A percentile compares a stretch with the other conserved stretches of the same genome.
phyloP scores from a whole-genome alignment of 768 basidiomycete genomes.

The Tricholoma saponaceum region DNA sequence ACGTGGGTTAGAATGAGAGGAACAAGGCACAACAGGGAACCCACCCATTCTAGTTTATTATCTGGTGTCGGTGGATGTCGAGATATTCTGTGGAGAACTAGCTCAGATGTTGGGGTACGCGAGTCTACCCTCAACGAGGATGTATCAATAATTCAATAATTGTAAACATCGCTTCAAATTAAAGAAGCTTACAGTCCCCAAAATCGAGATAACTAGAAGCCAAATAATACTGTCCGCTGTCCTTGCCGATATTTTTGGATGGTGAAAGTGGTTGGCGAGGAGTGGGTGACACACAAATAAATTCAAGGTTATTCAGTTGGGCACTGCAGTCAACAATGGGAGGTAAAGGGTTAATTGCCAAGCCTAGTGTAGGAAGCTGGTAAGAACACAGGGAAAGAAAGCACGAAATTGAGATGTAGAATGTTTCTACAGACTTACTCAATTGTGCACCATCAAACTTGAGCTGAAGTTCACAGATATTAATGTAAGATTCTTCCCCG shows the following conservation, averaged over 20 bases:
- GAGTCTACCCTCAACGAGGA: conserved; percentile 20
- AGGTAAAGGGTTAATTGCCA: conserved; percentile 40
- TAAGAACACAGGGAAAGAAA: not conserved
- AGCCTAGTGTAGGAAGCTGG: conserved; percentile 23
- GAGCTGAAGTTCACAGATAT: conserved; percentile 57
- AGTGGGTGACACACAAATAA: conserved; percentile 31
- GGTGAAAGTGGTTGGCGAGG: conserved; percentile 11
- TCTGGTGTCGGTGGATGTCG: conserved; percentile 11
- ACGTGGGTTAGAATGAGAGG: conserved; percentile 4
- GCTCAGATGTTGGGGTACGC: conserved; percentile 34
- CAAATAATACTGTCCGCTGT: conserved; percentile 38
- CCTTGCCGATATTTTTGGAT: conserved; percentile 15
- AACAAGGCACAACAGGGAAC: not conserved
- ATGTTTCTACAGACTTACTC: conserved; percentile 29
- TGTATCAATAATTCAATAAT: not conserved
- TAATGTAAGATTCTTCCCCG: conserved; percentile 57
- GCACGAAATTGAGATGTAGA: not conserved
- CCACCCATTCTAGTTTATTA: conserved; percentile 38
- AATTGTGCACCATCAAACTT: conserved; percentile 40
- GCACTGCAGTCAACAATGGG: conserved; percentile 35
- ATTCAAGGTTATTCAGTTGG: conserved; percentile 40
- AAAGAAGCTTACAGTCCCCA: conserved; percentile 46
- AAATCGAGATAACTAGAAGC: conserved; percentile 55
- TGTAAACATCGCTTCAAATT: not conserved
- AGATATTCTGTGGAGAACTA: conserved; percentile 31